Percentiles rank a stretch among this genome's conserved stretches.
phyloP scores from a whole-genome alignment of 129 eudicot genomes.

The Centaurea solstitialis region DNA sequence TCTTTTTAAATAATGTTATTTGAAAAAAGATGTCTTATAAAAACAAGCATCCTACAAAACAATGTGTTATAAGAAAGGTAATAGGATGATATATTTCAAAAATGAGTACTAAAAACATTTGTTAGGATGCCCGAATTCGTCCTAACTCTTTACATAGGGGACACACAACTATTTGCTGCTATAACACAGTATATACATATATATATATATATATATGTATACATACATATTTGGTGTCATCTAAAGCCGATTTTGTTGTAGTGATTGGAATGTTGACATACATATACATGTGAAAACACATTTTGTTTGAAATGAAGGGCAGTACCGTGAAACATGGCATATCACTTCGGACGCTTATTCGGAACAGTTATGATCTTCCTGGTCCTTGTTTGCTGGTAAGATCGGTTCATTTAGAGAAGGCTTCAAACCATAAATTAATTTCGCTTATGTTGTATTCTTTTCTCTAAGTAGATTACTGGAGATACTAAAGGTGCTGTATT shows the following conservation, averaged over 20 bases:
- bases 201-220: too few relatives aligned
- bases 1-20: too few relatives aligned
- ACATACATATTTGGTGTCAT: background rate
- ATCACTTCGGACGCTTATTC: conserved; percentile 79
- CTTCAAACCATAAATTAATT: background rate
- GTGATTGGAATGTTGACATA: conserved; percentile 8
- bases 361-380: conserved; percentile 59
- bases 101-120: background rate
- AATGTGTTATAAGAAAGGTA: background rate
- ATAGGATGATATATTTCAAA: background rate
- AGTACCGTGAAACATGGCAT: conserved; percentile 84
- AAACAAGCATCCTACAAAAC: background rate
- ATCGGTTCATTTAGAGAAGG: background rate
- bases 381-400: conserved; percentile 88
- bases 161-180: too few relatives aligned
- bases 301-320: conserved; percentile 75
- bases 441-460: background rate
- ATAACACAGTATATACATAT: too few relatives aligned
- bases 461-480: conserved; percentile 58
- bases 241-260: background rate
- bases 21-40: background rate
- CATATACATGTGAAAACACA: conserved; percentile 9
- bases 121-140: background rate
- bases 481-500: conserved; percentile 82
- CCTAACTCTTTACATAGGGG: too few relatives aligned